Evolutionary conservation across 495 filamentous ascomycete genomes (phyloP), one percentile per base, ranked within the genome.

Genomic region (Daldinia grandis): DNA sequence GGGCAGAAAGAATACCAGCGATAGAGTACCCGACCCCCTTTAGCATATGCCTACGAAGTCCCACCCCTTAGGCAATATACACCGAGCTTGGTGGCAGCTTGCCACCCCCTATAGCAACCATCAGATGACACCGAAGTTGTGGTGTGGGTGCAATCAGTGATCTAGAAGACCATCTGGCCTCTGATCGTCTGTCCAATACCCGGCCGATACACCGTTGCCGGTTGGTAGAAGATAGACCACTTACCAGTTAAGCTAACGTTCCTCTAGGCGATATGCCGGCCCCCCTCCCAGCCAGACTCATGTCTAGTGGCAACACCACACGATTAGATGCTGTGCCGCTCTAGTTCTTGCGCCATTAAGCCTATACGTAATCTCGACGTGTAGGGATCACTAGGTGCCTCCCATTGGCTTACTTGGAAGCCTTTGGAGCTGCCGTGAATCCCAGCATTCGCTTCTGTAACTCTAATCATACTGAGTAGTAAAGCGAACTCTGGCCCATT

Each of bases 291-390:
- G 63, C 55, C 47, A 60, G 59, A 54, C 38, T 62, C 30, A 35
- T 67, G 15, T 28, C 14, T 31, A 49, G 58, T 59, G 54, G 56
- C 63, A 47, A 68, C 54, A 61, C 64, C 42, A 57, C 12, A 38
- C 27, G 33, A 27, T 42, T 28, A 19, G 54, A 27, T 69, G 56
- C 65, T 42, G 70, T 69, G 70, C 65, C 65, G 56, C 62, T 73
- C 15, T 66, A n/a, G 3, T n/a, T 40, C 21, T 42, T 47, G 50
- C 56, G 42, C 31, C 21, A 55, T 31, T 27, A 38, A 28, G 35
- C 35, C 40, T 24, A 40, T 28, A 58, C n/a, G 42, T 62, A 66
- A 35, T 35, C 33, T 15, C 14, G 25, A 58, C 12, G 49, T 49
- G 15, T 56, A 59, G 54, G 38, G 42, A 2, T 49, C 37, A 30